Evolutionary conservation across 345 rosid genomes (phyloP), one percentile per base, ranked within the genome.

Genomic region (Gossypium turneri): DNA sequence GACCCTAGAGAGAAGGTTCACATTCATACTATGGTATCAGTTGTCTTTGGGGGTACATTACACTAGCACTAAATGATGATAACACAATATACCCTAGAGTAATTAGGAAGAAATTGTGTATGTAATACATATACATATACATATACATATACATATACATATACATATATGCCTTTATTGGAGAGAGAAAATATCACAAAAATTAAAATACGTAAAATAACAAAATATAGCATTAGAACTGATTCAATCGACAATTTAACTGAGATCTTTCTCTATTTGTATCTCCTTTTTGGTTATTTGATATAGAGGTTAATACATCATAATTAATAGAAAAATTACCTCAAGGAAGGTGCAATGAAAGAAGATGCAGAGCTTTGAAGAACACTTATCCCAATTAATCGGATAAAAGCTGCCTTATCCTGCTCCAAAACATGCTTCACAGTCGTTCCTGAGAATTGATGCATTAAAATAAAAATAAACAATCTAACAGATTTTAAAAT

Each of bases 341-440:
- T 89, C 83, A 95, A 79, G 12, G 99, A 91, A 79, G 99, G 98
- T 20, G 98, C 98, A 78, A 93, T 84, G 75, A 95, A 84, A 82
- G 98, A 90, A 67, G 96, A 89, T 59, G 99, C 98, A 76, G 83
- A 92, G 85, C 98, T 93, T 84, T 95, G 99, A 79, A 95, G 90
- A 78, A 95, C 85, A 56, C 99, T 95, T 55, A 86, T 67, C 58
- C 97, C 98, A 81, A 95, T 89, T 81, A 95, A 83, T 76, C 87
- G 88, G 80, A 82, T 77, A 86, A 95, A 95, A 72, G 94, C 79
- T 70, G 88, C 79, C 86, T 89, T 95, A 81, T 95, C 91, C 85
- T 95, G 99, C 89, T 95, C 97, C 90, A 95, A 72, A 72, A 95
- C 99, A 82, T 81, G 85, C 88, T 90, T 93, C 77, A 95, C 93